These are phyloP conservation scores for Beta vulgaris DNA, from an alignment of 148 eudicot species.

Conservation along the genomic window DNA sequence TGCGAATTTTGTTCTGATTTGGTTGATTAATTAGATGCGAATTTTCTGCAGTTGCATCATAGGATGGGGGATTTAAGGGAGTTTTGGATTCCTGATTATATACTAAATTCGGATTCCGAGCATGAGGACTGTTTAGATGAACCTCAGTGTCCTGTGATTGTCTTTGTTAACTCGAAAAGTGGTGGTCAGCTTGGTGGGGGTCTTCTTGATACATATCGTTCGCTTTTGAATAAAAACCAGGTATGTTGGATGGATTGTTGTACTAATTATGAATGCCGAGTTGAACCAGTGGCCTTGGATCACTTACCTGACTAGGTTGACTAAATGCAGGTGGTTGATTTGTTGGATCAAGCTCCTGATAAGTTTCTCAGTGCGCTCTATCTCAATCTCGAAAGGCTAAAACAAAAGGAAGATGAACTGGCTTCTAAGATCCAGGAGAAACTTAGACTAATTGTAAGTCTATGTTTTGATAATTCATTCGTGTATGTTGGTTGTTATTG, in stretches of 20 bases:
- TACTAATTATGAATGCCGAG: background rate
- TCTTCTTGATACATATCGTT: slow-evolving; percentile 72
- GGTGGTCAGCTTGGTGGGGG: slow-evolving; percentile 98
- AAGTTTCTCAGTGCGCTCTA: slow-evolving; percentile 53
- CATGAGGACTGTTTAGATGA: slow-evolving; percentile 24
- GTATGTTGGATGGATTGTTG: slow-evolving; percentile 30
- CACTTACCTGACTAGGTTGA: slow-evolving; percentile 3
- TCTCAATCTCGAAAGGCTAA: slow-evolving; percentile 71
- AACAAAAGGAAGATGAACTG: slow-evolving; percentile 52
- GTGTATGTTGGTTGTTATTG: background rate
- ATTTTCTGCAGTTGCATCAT: slow-evolving; percentile 30
- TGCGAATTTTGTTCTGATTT: background rate
- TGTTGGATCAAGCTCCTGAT: slow-evolving; percentile 82
- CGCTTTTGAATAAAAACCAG: slow-evolving; percentile 71
- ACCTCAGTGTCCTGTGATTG: slow-evolving; percentile 74
- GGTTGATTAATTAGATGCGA: background rate
- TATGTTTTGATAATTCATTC: background rate
- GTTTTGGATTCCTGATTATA: slow-evolving; percentile 66
- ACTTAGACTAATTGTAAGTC: slow-evolving; percentile 76
- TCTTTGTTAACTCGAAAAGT: slow-evolving; percentile 86
- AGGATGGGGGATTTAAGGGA: slow-evolving; percentile 50
- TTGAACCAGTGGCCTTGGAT: background rate
- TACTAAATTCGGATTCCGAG: slow-evolving; percentile 42
- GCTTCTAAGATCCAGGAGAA: slow-evolving; percentile 61
- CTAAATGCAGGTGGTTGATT: slow-evolving; percentile 65